These are phyloP conservation scores for Eucalyptus urophylla DNA, from an alignment of 345 rosid species.

Conservation along the genomic window DNA sequence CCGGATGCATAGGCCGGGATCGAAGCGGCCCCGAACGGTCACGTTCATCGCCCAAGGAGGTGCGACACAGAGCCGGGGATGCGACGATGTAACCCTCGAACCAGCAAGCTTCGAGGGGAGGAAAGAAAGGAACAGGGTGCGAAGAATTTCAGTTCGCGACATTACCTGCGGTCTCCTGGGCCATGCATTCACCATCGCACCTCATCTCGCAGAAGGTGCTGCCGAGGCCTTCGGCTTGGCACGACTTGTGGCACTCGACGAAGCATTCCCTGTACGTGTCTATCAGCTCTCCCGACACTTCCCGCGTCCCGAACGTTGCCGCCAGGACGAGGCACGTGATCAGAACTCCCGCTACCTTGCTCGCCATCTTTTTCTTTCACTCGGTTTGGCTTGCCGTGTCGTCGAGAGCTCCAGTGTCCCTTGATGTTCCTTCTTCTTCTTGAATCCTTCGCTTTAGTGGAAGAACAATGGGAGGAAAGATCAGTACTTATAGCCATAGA, in stretches of 20 bases:
- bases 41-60: not conserved
- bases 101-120: not conserved
- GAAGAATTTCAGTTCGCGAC: not conserved
- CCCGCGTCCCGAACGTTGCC: no score
- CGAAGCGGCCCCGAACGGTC: not conserved
- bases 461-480: no score
- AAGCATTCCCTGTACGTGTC: not conserved
- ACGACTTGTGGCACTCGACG: not conserved
- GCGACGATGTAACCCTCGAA: not conserved
- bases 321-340: no score
- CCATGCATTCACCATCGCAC: slow-evolving; percentile 20
- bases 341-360: no score
- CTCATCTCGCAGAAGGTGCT: slow-evolving; percentile 19
- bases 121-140: not conserved
- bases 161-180: slow-evolving; percentile 1
- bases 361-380: no score
- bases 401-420: no score
- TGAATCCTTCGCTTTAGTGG: no score
- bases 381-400: no score
- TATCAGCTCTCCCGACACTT: not conserved
- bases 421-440: no score
- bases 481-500: no score
- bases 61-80: not conserved
- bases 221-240: not conserved
- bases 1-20: not conserved